These are phyloP conservation scores for Babesia bovis DNA, from an alignment of 169 alveolate species.

Conservation along the genomic window DNA sequence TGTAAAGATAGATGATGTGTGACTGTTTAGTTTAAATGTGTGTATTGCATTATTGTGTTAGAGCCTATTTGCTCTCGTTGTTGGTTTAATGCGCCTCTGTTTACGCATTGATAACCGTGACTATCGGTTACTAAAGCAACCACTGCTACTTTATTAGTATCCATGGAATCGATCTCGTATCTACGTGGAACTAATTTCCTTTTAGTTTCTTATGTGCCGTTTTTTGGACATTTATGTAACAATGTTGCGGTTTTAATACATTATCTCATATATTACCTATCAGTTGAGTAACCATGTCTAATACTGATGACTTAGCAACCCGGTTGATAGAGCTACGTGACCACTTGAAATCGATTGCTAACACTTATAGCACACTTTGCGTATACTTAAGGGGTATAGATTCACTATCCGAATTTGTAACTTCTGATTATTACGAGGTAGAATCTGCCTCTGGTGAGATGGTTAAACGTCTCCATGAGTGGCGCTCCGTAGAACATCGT, in stretches of 20 bases:
- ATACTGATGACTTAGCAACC: not conserved
- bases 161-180: not conserved
- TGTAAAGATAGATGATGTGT: not conserved
- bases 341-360: conserved; percentile 7
- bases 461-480: conserved; percentile 25
- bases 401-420: conserved; percentile 11
- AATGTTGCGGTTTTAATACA: no score
- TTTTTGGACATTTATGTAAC: no score
- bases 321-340: conserved; percentile 25
- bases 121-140: no score
- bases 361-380: conserved; percentile 13
- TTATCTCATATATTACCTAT: not conserved
- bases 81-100: no score
- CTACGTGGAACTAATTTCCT: no score
- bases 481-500: conserved; percentile 31
- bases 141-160: not conserved
- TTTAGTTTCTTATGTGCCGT: no score
- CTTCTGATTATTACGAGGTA: conserved; percentile 33
- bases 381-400: conserved; percentile 27
- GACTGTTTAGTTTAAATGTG: not conserved
- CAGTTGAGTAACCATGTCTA: conserved; percentile 3
- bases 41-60: not conserved
- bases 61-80: not conserved
- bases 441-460: conserved; percentile 34
- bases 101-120: no score